These are phyloP conservation scores for Trichoderma sp. DNA, from an alignment of 2,329 filamentous ascomycete genomes.

Conservation along the genomic window DNA sequence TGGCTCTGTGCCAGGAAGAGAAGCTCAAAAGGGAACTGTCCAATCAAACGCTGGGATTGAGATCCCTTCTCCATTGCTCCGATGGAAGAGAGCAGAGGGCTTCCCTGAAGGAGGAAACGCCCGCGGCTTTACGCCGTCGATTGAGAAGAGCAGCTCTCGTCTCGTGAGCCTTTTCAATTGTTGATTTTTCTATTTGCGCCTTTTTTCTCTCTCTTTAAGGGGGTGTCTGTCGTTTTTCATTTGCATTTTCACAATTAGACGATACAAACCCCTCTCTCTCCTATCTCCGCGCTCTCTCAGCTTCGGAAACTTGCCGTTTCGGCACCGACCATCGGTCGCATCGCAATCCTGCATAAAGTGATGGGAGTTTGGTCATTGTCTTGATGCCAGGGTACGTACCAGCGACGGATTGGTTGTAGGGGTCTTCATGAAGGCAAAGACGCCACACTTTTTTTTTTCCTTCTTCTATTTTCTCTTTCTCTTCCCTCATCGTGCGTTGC, in stretches of 20 bases:
- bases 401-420: background rate
- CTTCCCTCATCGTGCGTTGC: background rate
- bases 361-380: background rate
- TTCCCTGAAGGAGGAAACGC: background rate
- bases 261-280: background rate
- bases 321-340: constrained; percentile 14
- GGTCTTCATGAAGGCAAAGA: background rate
- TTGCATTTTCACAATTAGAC: background rate
- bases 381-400: background rate
- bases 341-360: background rate
- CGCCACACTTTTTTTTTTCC: background rate
- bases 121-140: constrained; percentile 2
- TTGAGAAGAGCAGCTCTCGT: background rate
- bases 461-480: background rate
- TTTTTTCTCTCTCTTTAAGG: background rate
- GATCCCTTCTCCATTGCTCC: background rate
- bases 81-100: background rate
- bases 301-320: background rate
- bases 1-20: background rate
- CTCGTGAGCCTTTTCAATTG: background rate
- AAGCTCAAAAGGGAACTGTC: background rate
- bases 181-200: background rate
- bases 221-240: background rate
- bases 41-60: background rate
- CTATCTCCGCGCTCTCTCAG: background rate